Evolutionary conservation across 352 stramenopile species (phyloP).

Genomic region (Globisporangium perplexum): DNA sequence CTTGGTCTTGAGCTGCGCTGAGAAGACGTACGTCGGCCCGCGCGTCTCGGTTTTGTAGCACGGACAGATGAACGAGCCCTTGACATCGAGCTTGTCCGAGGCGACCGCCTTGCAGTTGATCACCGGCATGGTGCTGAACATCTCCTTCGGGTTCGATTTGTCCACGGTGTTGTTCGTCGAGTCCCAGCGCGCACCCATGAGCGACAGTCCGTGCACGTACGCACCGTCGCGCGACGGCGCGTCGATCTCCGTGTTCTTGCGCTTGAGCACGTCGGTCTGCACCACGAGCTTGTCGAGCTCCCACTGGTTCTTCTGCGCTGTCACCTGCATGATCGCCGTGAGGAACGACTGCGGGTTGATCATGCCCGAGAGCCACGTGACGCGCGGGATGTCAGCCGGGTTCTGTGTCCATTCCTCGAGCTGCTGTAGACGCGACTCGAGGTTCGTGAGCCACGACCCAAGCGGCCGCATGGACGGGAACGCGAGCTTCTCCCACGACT

Average conservation of each 20-base stretch:
- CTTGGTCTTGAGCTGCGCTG: constrained; percentile 97
- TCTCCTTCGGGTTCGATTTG: constrained; percentile 96
- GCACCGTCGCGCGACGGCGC: constrained; percentile 88
- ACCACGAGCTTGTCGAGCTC: constrained; percentile 97
- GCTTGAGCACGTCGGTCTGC: constrained; percentile 95
- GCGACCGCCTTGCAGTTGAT: constrained; percentile 97
- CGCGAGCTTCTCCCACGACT: constrained; percentile 92
- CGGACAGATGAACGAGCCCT: constrained; percentile 93
- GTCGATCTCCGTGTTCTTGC: constrained; percentile 88
- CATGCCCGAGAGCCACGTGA: constrained; percentile 94
- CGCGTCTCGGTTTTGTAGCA: constrained; percentile 97
- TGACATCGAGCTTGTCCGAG: constrained; percentile 93
- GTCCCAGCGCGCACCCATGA: constrained; percentile 97
- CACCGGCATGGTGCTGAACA: constrained; percentile 97
- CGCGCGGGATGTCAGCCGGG: constrained; percentile 93
- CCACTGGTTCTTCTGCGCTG: constrained; percentile 96
- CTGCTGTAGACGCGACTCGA: constrained; percentile 89
- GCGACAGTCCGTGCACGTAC: constrained; percentile 92
- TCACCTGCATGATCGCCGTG: constrained; percentile 97
- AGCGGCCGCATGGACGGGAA: constrained; percentile 92
- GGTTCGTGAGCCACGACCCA: constrained; percentile 92
- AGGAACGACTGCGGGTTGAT: constrained; percentile 97
- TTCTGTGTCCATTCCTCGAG: constrained; percentile 97
- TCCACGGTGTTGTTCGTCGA: constrained; percentile 90
- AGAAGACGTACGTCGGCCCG: constrained; percentile 97